Evolutionary conservation across 2,329 filamentous ascomycete species (phyloP).

Genomic region (Sordariomycetes sp.): DNA sequence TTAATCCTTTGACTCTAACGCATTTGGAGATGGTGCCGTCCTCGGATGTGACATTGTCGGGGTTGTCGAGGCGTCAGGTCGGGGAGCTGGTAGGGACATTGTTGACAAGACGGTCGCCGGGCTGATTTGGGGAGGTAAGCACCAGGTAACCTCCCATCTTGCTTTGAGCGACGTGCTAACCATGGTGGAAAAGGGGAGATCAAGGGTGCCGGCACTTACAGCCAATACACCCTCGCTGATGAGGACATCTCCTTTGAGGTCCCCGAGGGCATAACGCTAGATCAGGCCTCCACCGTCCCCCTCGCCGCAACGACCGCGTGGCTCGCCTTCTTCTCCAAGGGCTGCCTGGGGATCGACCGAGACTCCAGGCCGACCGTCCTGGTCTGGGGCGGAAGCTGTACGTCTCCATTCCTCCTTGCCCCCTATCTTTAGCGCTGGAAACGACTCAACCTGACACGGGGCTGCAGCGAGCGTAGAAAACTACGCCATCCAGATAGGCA

Average conservation of each 20-base stretch:
- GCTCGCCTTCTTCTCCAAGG: conserved; percentile 23
- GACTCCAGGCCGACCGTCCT: conserved; percentile 14
- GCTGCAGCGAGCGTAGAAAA: conserved; percentile 21
- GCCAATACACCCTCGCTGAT: conserved; percentile 24
- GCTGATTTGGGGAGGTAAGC: conserved; percentile 9
- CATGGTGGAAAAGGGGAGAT: conserved; percentile 1
- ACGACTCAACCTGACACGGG: neutral
- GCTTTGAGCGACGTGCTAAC: neutral
- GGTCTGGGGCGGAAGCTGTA: conserved; percentile 29
- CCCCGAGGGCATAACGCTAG: conserved; percentile 13
- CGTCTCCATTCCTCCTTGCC: neutral
- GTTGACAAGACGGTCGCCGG: neutral
- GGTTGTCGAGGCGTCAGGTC: conserved; percentile 17
- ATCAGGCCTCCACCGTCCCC: conserved; percentile 22
- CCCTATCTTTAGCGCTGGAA: neutral
- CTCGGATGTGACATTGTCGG: conserved; percentile 23
- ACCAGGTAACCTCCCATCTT: neutral
- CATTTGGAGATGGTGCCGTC: conserved; percentile 21
- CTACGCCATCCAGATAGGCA: conserved; percentile 22
- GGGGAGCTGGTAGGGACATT: conserved; percentile 3
- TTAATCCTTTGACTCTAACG: conserved; percentile 18
- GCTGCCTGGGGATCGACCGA: conserved; percentile 18
- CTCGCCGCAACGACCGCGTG: conserved; percentile 23
- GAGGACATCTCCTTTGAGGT: conserved; percentile 24
- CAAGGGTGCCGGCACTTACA: conserved; percentile 21